phyloP scores from a whole-genome alignment of 1,284 basidiomycete genomes.

The Porodaedalea pini region DNA sequence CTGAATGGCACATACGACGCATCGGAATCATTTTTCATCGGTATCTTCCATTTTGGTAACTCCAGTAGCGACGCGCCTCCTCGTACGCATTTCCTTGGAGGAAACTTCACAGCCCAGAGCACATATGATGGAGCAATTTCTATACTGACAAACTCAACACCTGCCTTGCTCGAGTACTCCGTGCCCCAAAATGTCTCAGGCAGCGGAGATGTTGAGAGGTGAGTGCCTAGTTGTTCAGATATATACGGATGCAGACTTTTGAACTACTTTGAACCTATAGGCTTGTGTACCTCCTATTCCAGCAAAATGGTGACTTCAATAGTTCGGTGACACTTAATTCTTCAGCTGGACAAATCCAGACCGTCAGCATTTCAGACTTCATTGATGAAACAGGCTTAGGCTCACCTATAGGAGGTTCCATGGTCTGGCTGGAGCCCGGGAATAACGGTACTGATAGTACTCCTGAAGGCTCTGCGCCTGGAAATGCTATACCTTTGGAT shows the following conservation, averaged over 20 bases:
- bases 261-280: background rate
- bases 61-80: background rate
- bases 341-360: background rate
- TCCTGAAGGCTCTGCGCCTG: background rate
- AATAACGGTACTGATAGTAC: background rate
- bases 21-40: constrained; percentile 10
- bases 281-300: constrained; percentile 13
- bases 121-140: constrained; percentile 3
- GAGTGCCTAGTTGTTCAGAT: background rate
- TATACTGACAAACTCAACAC: constrained; percentile 17
- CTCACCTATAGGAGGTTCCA: constrained; percentile 10
- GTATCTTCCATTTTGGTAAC: constrained; percentile 14
- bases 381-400: constrained; percentile 4
- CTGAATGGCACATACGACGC: constrained; percentile 12
- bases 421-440: constrained; percentile 9
- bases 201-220: constrained; percentile 3
- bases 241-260: background rate
- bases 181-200: background rate
- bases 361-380: constrained; percentile 14
- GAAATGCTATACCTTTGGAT: background rate
- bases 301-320: constrained; percentile 7
- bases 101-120: constrained; percentile 14
- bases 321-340: background rate
- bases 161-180: constrained; percentile 17
- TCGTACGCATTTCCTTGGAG: constrained; percentile 5